Conservation (phyloP, 495 filamentous ascomycete species). For the Annulohypoxylon maeteangense region DNA sequence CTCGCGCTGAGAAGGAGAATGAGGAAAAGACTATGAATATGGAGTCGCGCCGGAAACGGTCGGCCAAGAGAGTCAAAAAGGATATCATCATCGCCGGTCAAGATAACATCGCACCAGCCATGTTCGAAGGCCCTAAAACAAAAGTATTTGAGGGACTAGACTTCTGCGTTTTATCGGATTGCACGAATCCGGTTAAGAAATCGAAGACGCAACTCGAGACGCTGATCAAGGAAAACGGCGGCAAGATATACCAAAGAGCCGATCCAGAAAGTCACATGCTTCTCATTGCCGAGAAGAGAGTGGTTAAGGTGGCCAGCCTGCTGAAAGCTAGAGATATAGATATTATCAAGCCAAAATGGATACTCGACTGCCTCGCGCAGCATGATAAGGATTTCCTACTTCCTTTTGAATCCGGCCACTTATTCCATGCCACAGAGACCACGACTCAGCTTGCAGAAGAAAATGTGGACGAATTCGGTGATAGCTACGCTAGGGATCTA, state of each 20-base stretch:
- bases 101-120: constrained; percentile 56
- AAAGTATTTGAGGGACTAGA: constrained; percentile 74
- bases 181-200: constrained; percentile 65
- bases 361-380: constrained; percentile 83
- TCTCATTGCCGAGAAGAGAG: constrained; percentile 82
- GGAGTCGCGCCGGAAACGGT: constrained; percentile 75
- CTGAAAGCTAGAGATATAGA: constrained; percentile 74
- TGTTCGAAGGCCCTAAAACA: constrained; percentile 64
- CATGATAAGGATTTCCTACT: constrained; percentile 67
- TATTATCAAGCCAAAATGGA: constrained; percentile 83
- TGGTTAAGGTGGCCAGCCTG: constrained; percentile 86
- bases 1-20: constrained; percentile 75
- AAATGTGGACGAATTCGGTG: constrained; percentile 79
- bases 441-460: constrained; percentile 45
- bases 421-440: constrained; percentile 54
- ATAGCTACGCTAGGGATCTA: constrained; percentile 84
- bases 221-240: constrained; percentile 87
- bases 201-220: constrained; percentile 84
- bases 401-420: constrained; percentile 74
- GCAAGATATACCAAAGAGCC: constrained; percentile 80
- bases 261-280: constrained; percentile 68
- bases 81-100: constrained; percentile 79
- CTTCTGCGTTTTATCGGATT: constrained; percentile 73
- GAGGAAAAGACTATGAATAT: constrained; percentile 79
- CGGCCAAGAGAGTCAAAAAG: constrained; percentile 70